A percentile compares a stretch with the other conserved stretches of the same genome.
phyloP scores from a whole-genome alignment of 2,329 filamentous ascomycete species.

The Diplocarpon mali region DNA sequence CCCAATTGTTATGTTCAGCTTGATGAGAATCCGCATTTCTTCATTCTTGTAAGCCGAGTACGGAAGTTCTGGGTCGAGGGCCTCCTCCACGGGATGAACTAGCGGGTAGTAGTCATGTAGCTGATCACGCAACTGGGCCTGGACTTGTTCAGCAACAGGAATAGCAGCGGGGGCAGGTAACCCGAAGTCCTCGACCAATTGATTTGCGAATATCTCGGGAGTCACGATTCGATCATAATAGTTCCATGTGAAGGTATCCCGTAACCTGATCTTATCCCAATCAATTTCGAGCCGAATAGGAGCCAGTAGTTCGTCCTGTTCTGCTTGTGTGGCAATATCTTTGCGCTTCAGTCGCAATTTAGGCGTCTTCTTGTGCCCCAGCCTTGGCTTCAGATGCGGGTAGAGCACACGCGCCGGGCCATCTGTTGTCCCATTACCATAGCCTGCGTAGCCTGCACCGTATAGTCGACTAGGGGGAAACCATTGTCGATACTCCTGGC shows the following conservation, averaged over 20 bases:
- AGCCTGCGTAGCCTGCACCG: conserved; percentile 74
- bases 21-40: conserved; percentile 93
- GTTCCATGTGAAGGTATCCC: conserved; percentile 98
- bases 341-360: conserved; percentile 65
- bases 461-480: conserved; percentile 49
- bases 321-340: conserved; percentile 74
- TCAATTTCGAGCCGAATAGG: conserved; percentile 89
- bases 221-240: conserved; percentile 78
- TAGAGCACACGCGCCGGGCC: conserved; percentile 64
- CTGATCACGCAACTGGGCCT: conserved; percentile 73
- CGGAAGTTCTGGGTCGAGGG: conserved; percentile 78
- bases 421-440: conserved; percentile 78
- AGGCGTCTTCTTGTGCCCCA: conserved; percentile 65
- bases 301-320: conserved; percentile 83
- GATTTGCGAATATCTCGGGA: conserved; percentile 73
- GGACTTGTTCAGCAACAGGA: conserved; percentile 49
- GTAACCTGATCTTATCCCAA: conserved; percentile 86
- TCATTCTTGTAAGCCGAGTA: conserved; percentile 97
- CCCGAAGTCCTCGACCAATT: conserved; percentile 85
- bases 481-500: conserved; percentile 41
- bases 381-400: conserved; percentile 62
- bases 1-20: conserved; percentile 95
- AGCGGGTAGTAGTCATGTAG: conserved; percentile 89
- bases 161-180: conserved; percentile 59
- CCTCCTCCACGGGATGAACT: conserved; percentile 78